Evolutionary conservation across 2,329 filamentous ascomycete genomes (phyloP), one percentile per base, ranked within the genome.

Genomic region (Teratosphaeriaceae sp.): DNA sequence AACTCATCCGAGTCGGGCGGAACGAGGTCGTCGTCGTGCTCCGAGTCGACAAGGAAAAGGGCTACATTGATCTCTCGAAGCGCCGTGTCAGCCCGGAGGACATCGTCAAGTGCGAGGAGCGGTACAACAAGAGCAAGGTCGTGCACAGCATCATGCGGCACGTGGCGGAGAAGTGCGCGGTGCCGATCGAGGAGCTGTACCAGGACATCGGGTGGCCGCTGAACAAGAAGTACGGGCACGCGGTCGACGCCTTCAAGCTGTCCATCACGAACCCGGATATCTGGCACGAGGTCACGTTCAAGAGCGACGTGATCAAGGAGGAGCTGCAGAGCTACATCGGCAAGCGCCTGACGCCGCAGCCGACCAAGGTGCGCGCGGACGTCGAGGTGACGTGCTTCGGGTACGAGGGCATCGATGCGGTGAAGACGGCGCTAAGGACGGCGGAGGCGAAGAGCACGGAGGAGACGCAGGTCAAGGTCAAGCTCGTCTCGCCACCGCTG

Each of bases 81-180:
- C 89, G 92, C 64, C 85, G 92, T 73, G 92, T 98, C 47, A 96
- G 89, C 33, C 85, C 92, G 34, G 92, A 98, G 67, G 92, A 98
- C 73, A 92, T 97, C 52, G 77, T 95, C 58, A 96, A 96, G 74
- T 98, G 94, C 66, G 92, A 98, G 67, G 92, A 98, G 74, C 82
- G 92, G 58, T 98, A 96, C 78, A 98, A 98, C 80, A 98, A 98
- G 82, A 87, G 88, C 75, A 98, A 98, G 76, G 94, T 95, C 76
- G 92, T 97, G 30, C 92, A 98, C 71, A 94, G 88, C 42, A 96
- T 98, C 69, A 90, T 98, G 86, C 84, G 90, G 66, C 92, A 98
- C 68, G 92, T 98, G 50, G 90, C 92, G 55, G 89, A 98, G 74
- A 96, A 96, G 78, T 94, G 88, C 33, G 82, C 85, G 63, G 85